Evolutionary conservation across 208 protist species (phyloP).

Genomic region (Phytomonas sp.): DNA sequence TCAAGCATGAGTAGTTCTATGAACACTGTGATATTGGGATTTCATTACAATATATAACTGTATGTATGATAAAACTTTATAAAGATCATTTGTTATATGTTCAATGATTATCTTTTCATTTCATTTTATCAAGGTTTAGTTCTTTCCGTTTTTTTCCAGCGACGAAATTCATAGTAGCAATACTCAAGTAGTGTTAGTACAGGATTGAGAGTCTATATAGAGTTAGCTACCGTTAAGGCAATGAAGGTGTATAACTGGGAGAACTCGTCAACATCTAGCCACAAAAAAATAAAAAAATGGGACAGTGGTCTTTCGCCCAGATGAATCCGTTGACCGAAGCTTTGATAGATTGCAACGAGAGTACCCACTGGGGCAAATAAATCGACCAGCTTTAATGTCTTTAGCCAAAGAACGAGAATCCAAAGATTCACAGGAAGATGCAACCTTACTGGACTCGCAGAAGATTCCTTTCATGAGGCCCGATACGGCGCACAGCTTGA

Average conservation of each 20-base stretch:
- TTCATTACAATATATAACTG: too few species aligned
- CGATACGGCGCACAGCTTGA: constrained; percentile 36
- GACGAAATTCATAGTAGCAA: neutral
- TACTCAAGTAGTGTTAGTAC: too few species aligned
- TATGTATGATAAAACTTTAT: neutral
- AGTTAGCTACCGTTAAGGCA: neutral
- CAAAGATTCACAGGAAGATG: constrained; percentile 16
- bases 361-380: neutral
- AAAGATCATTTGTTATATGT: neutral
- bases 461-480: constrained; percentile 62
- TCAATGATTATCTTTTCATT: constrained; percentile 2
- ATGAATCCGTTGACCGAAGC: constrained; percentile 47
- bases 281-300: constrained; percentile 75
- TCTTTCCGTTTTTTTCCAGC: constrained; percentile 1
- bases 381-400: neutral
- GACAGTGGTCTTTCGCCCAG: constrained; percentile 75
- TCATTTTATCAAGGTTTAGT: constrained; percentile 12
- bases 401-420: neutral
- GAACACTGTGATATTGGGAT: too few species aligned
- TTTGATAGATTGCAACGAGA: constrained; percentile 69
- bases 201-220: neutral
- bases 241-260: constrained; percentile 82
- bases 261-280: constrained; percentile 22
- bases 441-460: constrained; percentile 16
- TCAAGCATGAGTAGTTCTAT: too few species aligned